Evolutionary conservation across 805 yeast species (phyloP).

Genomic region (Zygotorulaspora chibaensis): DNA sequence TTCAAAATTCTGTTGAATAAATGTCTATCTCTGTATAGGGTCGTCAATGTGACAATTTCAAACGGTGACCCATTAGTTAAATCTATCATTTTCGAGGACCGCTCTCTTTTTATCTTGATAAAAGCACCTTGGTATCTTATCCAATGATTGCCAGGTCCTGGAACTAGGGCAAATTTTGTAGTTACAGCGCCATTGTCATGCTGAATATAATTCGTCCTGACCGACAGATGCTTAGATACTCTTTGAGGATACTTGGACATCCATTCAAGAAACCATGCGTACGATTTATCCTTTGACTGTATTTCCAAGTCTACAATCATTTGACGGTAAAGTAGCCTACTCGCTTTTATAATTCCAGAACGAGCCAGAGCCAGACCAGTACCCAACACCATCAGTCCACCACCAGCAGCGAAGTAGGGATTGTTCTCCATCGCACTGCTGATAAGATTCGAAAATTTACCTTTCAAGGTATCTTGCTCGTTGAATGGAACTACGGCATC

Average conservation of each 20-base stretch:
- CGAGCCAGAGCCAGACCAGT: constrained; percentile 77
- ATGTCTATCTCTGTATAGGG: constrained; percentile 74
- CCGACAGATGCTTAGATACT: constrained; percentile 78
- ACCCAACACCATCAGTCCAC: constrained; percentile 95
- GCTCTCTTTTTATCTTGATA: constrained; percentile 82
- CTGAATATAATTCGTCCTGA: constrained; percentile 79
- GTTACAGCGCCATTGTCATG: constrained; percentile 90
- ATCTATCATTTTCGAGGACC: constrained; percentile 85
- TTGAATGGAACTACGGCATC: not conserved
- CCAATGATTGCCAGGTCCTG: constrained; percentile 95
- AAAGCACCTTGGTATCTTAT: constrained; percentile 81
- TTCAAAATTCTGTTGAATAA: constrained; percentile 65
- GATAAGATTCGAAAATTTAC: constrained; percentile 39
- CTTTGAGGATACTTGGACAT: constrained; percentile 79
- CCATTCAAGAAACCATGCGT: constrained; percentile 95
- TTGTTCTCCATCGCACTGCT: constrained; percentile 59
- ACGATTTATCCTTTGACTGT: constrained; percentile 88
- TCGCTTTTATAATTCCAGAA: constrained; percentile 57
- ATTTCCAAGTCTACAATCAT: constrained; percentile 89
- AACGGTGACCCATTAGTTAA: constrained; percentile 89
- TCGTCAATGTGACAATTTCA: constrained; percentile 92
- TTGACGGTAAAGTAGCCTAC: constrained; percentile 71
- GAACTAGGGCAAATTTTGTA: constrained; percentile 85
- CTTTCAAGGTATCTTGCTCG: constrained; percentile 22
- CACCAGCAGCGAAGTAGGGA: constrained; percentile 98